phyloP scores from a whole-genome alignment of 2,329 filamentous ascomycete genomes.

The Fusarium lateritium region DNA sequence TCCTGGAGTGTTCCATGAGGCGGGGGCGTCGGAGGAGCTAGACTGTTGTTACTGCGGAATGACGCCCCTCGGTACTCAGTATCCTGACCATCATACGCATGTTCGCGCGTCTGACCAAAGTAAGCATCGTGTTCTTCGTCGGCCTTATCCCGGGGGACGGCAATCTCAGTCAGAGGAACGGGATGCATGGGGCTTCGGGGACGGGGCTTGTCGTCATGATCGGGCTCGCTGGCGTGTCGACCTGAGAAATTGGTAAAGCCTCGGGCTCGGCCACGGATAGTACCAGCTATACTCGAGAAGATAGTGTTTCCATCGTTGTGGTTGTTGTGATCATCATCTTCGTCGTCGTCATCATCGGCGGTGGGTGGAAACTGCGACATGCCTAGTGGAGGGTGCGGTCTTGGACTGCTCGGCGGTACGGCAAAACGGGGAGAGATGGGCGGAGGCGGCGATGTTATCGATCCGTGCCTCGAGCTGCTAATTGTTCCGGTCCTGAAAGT shows the following conservation, averaged over 20 bases:
- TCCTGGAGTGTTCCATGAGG: conserved; percentile 72
- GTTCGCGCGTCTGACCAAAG: conserved; percentile 57
- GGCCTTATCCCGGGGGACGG: conserved; percentile 63
- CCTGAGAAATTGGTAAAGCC: conserved; percentile 54
- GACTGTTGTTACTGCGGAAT: conserved; percentile 58
- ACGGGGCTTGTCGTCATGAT: conserved; percentile 61
- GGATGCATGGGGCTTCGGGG: conserved; percentile 71
- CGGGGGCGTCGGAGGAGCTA: conserved; percentile 74
- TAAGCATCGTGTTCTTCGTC: conserved; percentile 60
- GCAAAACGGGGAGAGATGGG: conserved; percentile 47
- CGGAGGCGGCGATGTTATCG: conserved; percentile 49
- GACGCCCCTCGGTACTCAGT: conserved; percentile 66
- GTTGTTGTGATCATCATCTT: conserved; percentile 60
- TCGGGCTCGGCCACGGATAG: conserved; percentile 58
- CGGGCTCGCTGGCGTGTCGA: conserved; percentile 49
- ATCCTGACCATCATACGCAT: conserved; percentile 62
- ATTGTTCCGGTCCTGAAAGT: conserved; percentile 46
- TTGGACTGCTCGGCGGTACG: conserved; percentile 44
- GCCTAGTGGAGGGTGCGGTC: conserved; percentile 69
- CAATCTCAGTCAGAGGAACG: conserved; percentile 74
- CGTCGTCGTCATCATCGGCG: conserved; percentile 69
- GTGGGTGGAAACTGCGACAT: conserved; percentile 87
- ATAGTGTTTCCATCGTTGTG: conserved; percentile 64
- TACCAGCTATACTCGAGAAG: conserved; percentile 71
- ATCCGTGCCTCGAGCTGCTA: conserved; percentile 52